phyloP scores from a whole-genome alignment of 805 yeast genomes.

The Zygosaccharomyces bisporus region DNA sequence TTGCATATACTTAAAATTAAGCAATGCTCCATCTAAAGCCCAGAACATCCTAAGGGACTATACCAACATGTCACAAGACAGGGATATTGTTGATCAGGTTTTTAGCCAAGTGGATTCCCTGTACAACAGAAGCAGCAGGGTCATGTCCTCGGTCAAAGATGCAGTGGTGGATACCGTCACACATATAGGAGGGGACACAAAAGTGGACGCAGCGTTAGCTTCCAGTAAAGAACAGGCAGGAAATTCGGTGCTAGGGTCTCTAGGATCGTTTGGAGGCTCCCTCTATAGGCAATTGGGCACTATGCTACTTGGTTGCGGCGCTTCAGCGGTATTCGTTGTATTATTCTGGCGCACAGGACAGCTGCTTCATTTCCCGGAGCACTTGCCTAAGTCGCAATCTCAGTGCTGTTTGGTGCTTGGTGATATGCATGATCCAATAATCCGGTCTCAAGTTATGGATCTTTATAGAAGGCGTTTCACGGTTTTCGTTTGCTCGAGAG shows the following conservation, averaged over 20 bases:
- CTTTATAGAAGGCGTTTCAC: slow-evolving; percentile 34
- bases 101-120: slow-evolving; percentile 22
- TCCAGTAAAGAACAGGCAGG: not conserved
- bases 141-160: slow-evolving; percentile 14
- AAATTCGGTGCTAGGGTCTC: not conserved
- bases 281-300: slow-evolving; percentile 1
- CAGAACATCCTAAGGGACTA: not conserved
- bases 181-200: slow-evolving; percentile 4
- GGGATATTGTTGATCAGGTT: slow-evolving; percentile 27
- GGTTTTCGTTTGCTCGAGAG: slow-evolving; percentile 33
- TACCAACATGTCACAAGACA: slow-evolving; percentile 9
- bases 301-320: slow-evolving; percentile 16
- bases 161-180: slow-evolving; percentile 11
- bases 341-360: slow-evolving; percentile 16
- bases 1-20: too few species aligned
- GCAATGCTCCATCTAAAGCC: too few species aligned
- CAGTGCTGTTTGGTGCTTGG: slow-evolving; percentile 31
- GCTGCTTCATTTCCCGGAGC: slow-evolving; percentile 16
- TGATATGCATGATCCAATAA: slow-evolving; percentile 35
- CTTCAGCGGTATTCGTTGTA: slow-evolving; percentile 18
- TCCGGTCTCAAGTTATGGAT: slow-evolving; percentile 37
- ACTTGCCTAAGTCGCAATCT: slow-evolving; percentile 18
- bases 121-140: slow-evolving; percentile 12
- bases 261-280: not conserved
- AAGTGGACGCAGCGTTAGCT: slow-evolving; percentile 1